These are phyloP conservation scores for Sambucus nigra DNA, from an alignment of 129 eudicot genomes.

Conservation along the genomic window DNA sequence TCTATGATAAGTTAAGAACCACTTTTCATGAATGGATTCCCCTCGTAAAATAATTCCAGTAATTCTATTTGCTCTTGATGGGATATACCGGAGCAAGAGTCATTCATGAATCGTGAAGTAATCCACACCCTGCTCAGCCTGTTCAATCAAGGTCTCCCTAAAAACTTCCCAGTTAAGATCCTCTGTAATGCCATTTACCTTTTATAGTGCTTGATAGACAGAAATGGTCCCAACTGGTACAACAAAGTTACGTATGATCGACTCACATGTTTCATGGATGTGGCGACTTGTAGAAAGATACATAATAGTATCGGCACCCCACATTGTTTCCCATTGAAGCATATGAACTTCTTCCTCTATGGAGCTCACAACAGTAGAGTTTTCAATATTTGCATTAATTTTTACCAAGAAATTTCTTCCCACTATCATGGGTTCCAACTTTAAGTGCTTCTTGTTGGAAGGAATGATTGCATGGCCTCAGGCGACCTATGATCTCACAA, in stretches of 20 bases:
- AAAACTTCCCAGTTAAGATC: slow-evolving; percentile 48
- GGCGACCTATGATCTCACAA: slow-evolving; percentile 49
- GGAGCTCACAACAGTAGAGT: no score
- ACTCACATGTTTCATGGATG: slow-evolving; percentile 57
- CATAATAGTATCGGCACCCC: slow-evolving; percentile 55
- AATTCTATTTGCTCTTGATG: slow-evolving; percentile 44
- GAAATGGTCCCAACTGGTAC: slow-evolving; percentile 56
- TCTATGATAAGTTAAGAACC: slow-evolving; percentile 48
- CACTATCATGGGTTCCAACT: no score
- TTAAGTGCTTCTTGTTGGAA: slow-evolving; percentile 41
- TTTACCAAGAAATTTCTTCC: no score
- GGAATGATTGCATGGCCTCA: slow-evolving; percentile 59
- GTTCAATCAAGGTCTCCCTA: slow-evolving; percentile 46
- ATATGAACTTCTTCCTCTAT: slow-evolving; percentile 53
- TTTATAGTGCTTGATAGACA: slow-evolving; percentile 47
- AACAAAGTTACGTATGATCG: slow-evolving; percentile 45
- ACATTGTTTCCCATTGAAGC: no score
- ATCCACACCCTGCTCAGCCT: slow-evolving; percentile 59
- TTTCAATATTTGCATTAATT: no score
- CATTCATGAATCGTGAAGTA: slow-evolving; percentile 53
- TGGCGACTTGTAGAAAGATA: slow-evolving; percentile 53
- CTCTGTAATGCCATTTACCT: no score
- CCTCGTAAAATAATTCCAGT: slow-evolving; percentile 58
- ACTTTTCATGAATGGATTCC: slow-evolving; percentile 50
- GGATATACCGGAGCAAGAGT: slow-evolving; percentile 44